phyloP scores from a whole-genome alignment of 1,284 basidiomycete genomes.

The Sanguinoderma infundibulare region DNA sequence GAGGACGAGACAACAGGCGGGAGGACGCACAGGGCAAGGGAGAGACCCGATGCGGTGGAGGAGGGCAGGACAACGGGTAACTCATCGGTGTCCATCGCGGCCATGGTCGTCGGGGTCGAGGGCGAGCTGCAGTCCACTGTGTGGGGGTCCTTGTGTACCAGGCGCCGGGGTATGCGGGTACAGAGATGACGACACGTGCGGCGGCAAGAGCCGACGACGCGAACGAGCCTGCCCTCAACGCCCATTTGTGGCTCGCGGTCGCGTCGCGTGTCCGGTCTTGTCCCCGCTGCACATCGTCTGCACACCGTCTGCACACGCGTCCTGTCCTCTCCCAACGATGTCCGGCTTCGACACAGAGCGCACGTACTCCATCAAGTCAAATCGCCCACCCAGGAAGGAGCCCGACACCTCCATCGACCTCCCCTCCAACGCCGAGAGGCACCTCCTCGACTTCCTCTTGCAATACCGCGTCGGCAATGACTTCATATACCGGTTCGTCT shows the following conservation, averaged over 20 bases:
- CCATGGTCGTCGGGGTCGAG: conserved; percentile 45
- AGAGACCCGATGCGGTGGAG: conserved; percentile 69
- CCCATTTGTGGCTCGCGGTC: conserved; percentile 20
- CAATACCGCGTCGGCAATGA: conserved; percentile 88
- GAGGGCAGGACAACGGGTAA: conserved; percentile 72
- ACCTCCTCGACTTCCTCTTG: conserved; percentile 84
- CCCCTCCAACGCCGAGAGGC: conserved; percentile 80
- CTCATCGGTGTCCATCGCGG: conserved; percentile 79
- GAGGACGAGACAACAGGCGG: background rate
- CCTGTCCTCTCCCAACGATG: conserved; percentile 36
- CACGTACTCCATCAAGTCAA: conserved; percentile 79
- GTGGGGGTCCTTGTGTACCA: conserved; percentile 46
- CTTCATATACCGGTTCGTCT: conserved; percentile 83
- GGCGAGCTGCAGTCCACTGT: conserved; percentile 50
- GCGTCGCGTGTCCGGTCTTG: conserved; percentile 7
- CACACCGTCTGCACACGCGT: background rate
- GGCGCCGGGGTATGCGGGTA: conserved; percentile 23
- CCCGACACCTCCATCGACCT: conserved; percentile 59
- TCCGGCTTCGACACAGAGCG: conserved; percentile 79
- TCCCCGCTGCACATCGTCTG: conserved; percentile 4
- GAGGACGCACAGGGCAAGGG: conserved; percentile 67
- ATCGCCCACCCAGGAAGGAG: conserved; percentile 42
- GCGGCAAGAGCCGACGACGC: conserved; percentile 26
- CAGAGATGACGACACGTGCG: conserved; percentile 48
- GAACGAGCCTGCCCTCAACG: conserved; percentile 37